Percentiles rank a stretch among this genome's conserved stretches.
phyloP scores from a whole-genome alignment of 139 green algal species.

The Zygnema circumcarinatum region DNA sequence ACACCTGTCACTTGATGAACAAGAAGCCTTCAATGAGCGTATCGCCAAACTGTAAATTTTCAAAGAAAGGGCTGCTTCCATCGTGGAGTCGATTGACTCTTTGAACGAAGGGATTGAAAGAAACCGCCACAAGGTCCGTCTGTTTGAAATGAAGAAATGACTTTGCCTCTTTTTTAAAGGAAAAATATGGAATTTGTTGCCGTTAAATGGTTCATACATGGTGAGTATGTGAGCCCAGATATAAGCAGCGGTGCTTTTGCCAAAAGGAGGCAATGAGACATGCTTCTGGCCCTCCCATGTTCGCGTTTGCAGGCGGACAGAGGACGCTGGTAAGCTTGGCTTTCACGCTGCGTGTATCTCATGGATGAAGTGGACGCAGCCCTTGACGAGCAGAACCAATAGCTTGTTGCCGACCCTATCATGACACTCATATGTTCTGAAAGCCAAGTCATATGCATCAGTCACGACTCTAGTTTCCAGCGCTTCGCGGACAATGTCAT shows the following conservation, averaged over 20 bases:
- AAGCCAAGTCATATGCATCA: slow-evolving; percentile 37
- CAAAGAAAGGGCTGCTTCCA: slow-evolving; percentile 20
- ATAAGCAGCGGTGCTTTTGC: too few species aligned
- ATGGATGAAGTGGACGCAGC: slow-evolving; percentile 44
- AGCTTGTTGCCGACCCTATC: slow-evolving; percentile 11
- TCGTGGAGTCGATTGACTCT: slow-evolving; percentile 14
- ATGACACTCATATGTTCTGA: background rate
- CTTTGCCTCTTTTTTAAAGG: too few species aligned
- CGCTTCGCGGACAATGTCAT: slow-evolving; percentile 29
- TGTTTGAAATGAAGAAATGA: too few species aligned
- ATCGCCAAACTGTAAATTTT: slow-evolving; percentile 25
- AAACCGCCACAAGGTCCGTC: background rate
- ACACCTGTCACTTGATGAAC: slow-evolving; percentile 16
- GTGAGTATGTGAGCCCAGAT: too few species aligned
- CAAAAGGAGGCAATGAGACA: too few species aligned
- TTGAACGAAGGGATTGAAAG: slow-evolving; percentile 21
- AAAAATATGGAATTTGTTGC: too few species aligned
- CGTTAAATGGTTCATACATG: too few species aligned
- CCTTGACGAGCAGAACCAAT: slow-evolving; percentile 38
- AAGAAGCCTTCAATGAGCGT: background rate
- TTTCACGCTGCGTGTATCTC: slow-evolving; percentile 23
- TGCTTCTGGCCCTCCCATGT: too few species aligned
- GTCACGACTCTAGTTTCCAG: slow-evolving; percentile 32
- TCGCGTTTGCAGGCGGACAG: slow-evolving; percentile 22
- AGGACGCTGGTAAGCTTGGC: slow-evolving; percentile 27